phyloP scores from a whole-genome alignment of 106 monocot species.

The Amphibolis antarctica region DNA sequence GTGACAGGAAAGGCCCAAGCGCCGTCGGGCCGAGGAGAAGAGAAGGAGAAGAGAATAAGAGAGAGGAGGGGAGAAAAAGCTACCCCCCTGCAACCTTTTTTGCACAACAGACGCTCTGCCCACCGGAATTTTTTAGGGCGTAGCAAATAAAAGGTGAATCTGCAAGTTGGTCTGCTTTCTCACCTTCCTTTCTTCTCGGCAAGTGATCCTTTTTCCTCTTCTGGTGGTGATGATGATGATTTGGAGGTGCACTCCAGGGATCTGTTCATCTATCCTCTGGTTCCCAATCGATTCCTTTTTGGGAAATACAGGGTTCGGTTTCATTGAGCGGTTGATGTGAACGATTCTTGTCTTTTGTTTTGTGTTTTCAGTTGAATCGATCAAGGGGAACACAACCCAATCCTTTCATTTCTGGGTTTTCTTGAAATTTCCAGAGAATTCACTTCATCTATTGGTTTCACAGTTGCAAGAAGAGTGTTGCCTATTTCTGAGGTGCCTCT shows the following conservation, averaged over 20 bases:
- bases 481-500: not conserved
- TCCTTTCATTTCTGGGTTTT: too few species aligned
- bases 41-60: too few species aligned
- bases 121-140: not conserved
- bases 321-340: not conserved
- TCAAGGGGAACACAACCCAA: too few species aligned
- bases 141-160: not conserved
- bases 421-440: not conserved
- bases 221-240: too few species aligned
- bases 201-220: not conserved
- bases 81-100: not conserved
- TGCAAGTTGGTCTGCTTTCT: not conserved
- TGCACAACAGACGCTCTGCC: not conserved
- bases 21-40: too few species aligned
- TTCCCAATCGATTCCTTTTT: not conserved
- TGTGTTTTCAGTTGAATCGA: too few species aligned
- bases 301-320: not conserved
- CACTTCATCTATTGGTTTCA: not conserved
- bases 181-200: not conserved
- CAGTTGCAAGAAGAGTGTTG: not conserved
- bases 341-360: too few species aligned
- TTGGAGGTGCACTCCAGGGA: not conserved
- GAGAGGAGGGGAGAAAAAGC: too few species aligned
- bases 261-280: not conserved
- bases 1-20: too few species aligned